Conservation (phyloP, 768 basidiomycete species). For the Brasilioporus rufonigricans region DNA sequence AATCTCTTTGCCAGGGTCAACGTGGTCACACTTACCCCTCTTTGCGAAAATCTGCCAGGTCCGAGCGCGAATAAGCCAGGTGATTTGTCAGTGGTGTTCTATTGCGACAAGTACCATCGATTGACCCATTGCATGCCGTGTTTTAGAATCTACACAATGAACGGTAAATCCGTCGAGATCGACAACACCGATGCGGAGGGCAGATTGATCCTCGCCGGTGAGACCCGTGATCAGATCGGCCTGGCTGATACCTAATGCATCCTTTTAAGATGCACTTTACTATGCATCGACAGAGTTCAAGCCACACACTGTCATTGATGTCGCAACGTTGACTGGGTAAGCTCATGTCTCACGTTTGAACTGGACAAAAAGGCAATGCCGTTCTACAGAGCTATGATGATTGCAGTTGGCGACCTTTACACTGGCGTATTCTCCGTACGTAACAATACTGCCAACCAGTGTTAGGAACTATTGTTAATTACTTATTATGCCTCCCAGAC, state of each 20-base stretch:
- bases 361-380: background rate
- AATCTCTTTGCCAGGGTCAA: slow-evolving; percentile 53
- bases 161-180: slow-evolving; percentile 82
- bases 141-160: slow-evolving; percentile 76
- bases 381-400: slow-evolving; percentile 55
- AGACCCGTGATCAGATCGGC: slow-evolving; percentile 10
- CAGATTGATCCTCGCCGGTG: slow-evolving; percentile 70
- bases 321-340: slow-evolving; percentile 83
- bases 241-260: background rate
- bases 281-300: slow-evolving; percentile 76
- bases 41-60: slow-evolving; percentile 87
- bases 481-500: slow-evolving; percentile 40
- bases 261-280: slow-evolving; percentile 67
- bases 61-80: slow-evolving; percentile 69
- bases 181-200: slow-evolving; percentile 90
- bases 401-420: slow-evolving; percentile 74
- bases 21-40: slow-evolving; percentile 66
- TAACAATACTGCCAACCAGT: background rate
- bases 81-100: slow-evolving; percentile 57
- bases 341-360: slow-evolving; percentile 6
- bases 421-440: slow-evolving; percentile 76
- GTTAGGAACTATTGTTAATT: background rate
- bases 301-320: slow-evolving; percentile 81
- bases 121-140: background rate
- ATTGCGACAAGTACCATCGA: background rate